Evolutionary conservation across 2,329 filamentous ascomycete genomes (phyloP).

Genomic region (Neoscytalidium dimidiatum): DNA sequence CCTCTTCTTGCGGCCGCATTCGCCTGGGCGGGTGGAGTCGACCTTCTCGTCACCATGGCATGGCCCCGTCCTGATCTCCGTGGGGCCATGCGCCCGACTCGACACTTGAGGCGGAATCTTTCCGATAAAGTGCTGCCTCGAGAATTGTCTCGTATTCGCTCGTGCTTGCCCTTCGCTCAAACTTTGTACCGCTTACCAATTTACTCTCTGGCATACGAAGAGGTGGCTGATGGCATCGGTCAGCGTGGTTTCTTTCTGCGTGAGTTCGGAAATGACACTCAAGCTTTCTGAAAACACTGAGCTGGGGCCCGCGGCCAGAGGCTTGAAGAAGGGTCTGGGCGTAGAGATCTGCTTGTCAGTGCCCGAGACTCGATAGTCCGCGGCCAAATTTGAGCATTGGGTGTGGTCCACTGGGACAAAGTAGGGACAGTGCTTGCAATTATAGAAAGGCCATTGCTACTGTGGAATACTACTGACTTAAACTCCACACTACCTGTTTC

Average conservation of each 20-base stretch:
- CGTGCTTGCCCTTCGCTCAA: neutral
- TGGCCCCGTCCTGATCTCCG: conserved; percentile 10
- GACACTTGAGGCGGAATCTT: neutral
- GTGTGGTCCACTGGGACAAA: neutral
- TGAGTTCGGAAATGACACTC: neutral
- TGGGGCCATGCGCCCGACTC: conserved; percentile 4
- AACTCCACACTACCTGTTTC: neutral
- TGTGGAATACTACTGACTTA: too few relatives aligned
- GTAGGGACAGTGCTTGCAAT: neutral
- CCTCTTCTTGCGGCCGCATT: conserved; percentile 3
- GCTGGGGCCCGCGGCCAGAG: neutral
- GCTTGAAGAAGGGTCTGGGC: neutral
- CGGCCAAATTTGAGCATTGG: neutral
- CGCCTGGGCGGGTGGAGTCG: conserved; percentile 3
- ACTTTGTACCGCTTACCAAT: neutral
- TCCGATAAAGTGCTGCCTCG: neutral
- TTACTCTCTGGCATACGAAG: too few relatives aligned
- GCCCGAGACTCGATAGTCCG: conserved; percentile 11
- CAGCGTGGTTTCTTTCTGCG: neutral
- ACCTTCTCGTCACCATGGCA: neutral
- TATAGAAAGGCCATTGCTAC: neutral
- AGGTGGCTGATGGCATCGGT: neutral
- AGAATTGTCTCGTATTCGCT: neutral
- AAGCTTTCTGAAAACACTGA: neutral
- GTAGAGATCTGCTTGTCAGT: conserved; percentile 5